These are phyloP conservation scores for Fagus sylvatica DNA, from an alignment of 306 rosid species.

Conservation along the genomic window DNA sequence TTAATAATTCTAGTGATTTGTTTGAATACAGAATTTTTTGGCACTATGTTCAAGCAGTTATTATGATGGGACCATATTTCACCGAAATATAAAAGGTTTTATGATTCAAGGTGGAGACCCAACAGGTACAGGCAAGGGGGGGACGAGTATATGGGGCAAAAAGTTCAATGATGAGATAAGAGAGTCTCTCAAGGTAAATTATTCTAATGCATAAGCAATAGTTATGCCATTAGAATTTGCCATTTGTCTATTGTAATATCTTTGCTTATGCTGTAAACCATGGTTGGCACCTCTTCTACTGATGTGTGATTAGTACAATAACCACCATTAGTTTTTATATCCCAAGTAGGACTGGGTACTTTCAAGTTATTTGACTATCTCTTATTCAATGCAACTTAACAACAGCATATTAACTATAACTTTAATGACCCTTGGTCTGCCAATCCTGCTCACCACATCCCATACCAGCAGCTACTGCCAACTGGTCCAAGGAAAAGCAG, in stretches of 20 bases:
- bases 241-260: neutral
- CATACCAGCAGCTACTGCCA: neutral
- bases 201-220: neutral
- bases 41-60: constrained; percentile 82
- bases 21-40: constrained; percentile 67
- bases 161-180: constrained; percentile 90
- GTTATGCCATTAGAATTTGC: neutral
- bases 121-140: constrained; percentile 95
- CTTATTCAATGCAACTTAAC: constrained; percentile 1
- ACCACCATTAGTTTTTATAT: neutral
- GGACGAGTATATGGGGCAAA: constrained; percentile 94
- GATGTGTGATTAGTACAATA: neutral
- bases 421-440: neutral
- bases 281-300: neutral
- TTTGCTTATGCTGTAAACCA: neutral
- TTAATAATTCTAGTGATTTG: constrained; percentile 9
- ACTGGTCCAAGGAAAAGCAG: neutral
- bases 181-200: constrained; percentile 81
- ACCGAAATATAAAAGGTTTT: constrained; percentile 92
- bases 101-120: constrained; percentile 99
- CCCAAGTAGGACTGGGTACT: neutral
- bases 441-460: neutral
- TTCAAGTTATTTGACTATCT: neutral
- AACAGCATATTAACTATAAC: neutral
- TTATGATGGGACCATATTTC: constrained; percentile 93